Base-by-base conservation (phyloP, 441 rosid species). In the Hura crepitans region DNA sequence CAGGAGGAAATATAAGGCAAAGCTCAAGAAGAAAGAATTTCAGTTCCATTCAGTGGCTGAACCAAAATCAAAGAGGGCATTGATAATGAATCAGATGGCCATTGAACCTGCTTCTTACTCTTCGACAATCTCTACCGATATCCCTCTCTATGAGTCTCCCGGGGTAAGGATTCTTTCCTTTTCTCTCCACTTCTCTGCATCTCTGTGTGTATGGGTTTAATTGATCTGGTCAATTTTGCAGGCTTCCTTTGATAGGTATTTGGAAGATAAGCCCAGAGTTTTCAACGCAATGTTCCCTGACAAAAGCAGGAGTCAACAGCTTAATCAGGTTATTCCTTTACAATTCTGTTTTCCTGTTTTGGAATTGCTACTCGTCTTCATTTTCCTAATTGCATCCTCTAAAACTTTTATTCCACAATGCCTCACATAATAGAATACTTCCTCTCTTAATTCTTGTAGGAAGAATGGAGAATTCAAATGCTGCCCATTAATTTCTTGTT, bases 271-370 rank as follows among this genome's bases (percentile, higher is more conserved):
- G 58, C 80, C 86, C n/a, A 87, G 99, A 77, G 88, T 94, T 55
- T 90, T 94, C 77, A 53, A 79, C 73, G 96, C 97, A n/a, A 86
- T 94, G 77, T 92, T 92, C 60, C 97, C 97, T n/a, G 94, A 92
- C 64, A 85, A 80, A 62, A 67, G 77, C 2, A 87, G 97, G 79
- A 88, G 93, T 57, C 81, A 76, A 23, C 84, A 77, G 47, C 85
- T 92, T 45, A 85, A 83, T 66, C 79, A 90, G 97, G 97, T 91
- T 33, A 31, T 15, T 2, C 11, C 6, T 11, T 20, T 49, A 42
- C 46, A 13, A 42, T 42, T 42, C 2, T 1, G 2, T 42, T 42
- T 42, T 42, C 12, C 46, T 42, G 46, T 42, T 9, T 42, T 42
- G 46, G 12, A 42, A 42, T 11, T 42, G 46, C 15, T 14, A 13